Evolutionary conservation across 1,284 basidiomycete genomes (phyloP).

Genomic region (Pseudozyma sp.): DNA sequence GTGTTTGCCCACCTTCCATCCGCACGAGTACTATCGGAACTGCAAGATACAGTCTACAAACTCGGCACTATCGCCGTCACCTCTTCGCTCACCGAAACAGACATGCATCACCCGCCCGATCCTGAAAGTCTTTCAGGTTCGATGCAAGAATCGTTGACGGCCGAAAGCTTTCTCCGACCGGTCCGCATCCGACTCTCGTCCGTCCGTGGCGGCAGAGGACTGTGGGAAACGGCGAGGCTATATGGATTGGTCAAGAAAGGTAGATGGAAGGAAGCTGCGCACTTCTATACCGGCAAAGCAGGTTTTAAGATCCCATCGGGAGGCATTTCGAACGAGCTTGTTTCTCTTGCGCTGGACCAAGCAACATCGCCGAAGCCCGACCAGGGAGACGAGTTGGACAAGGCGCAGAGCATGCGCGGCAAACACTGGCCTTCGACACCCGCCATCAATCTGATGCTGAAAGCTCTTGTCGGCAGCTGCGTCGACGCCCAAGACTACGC

Average conservation of each 20-base stretch:
- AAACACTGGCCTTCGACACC: slow-evolving; percentile 47
- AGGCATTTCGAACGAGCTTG: slow-evolving; percentile 30
- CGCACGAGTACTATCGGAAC: slow-evolving; percentile 13
- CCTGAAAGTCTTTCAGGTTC: neutral
- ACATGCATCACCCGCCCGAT: slow-evolving; percentile 1
- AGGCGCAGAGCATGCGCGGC: neutral
- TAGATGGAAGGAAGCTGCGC: slow-evolving; percentile 22
- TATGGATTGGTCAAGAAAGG: slow-evolving; percentile 24
- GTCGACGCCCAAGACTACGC: slow-evolving; percentile 27
- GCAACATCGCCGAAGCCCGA: neutral
- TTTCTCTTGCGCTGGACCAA: slow-evolving; percentile 17
- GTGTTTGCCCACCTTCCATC: slow-evolving; percentile 30
- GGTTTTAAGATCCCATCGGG: slow-evolving; percentile 37
- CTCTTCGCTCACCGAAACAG: slow-evolving; percentile 21
- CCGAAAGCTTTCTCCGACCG: slow-evolving; percentile 32
- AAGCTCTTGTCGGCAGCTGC: slow-evolving; percentile 21
- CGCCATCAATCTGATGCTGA: slow-evolving; percentile 42
- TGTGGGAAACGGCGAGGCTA: slow-evolving; percentile 46
- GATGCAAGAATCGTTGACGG: slow-evolving; percentile 17
- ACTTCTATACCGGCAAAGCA: slow-evolving; percentile 20
- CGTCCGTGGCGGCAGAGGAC: slow-evolving; percentile 26
- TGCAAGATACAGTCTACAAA: slow-evolving; percentile 24
- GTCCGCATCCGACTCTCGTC: slow-evolving; percentile 10
- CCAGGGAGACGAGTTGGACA: neutral
- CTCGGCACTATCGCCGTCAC: slow-evolving; percentile 26